Evolutionary conservation across 2,329 filamentous ascomycete genomes (phyloP).

Genomic region (Cryphonectria carpinicola): DNA sequence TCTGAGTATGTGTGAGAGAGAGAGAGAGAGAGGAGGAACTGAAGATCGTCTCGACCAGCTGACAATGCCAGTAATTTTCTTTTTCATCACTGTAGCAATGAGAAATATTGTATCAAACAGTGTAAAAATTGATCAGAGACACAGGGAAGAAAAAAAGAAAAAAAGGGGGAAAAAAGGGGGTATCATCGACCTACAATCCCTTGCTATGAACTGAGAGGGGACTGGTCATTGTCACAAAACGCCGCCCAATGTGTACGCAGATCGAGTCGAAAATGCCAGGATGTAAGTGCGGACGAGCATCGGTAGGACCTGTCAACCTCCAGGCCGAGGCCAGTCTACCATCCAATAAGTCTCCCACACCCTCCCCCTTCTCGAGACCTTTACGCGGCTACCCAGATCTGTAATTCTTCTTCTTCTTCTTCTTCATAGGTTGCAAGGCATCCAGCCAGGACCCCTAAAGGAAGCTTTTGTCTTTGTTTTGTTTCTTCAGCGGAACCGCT

Average conservation of each 20-base stretch:
- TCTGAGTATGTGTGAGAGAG: not conserved
- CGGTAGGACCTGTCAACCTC: not conserved
- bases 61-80: not conserved
- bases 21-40: too few relatives aligned
- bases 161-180: slow-evolving; percentile 4
- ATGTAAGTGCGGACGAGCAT: not conserved
- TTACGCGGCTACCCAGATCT: not conserved
- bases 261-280: not conserved
- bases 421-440: not conserved
- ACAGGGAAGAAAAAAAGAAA: not conserved
- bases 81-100: slow-evolving; percentile 11
- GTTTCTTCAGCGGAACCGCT: slow-evolving; percentile 18
- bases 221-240: not conserved
- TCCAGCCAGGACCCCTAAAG: too few relatives aligned
- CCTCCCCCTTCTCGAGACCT: not conserved
- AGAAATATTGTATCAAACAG: slow-evolving; percentile 9
- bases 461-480: not conserved
- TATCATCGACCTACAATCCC: slow-evolving; percentile 23
- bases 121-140: not conserved
- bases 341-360: not conserved
- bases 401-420: not conserved
- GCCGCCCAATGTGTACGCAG: not conserved
- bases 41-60: not conserved
- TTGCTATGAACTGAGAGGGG: slow-evolving; percentile 14
- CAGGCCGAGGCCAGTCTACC: not conserved